Conservation (phyloP, 352 stramenopile species). For the Phytophthora pistaciae region DNA sequence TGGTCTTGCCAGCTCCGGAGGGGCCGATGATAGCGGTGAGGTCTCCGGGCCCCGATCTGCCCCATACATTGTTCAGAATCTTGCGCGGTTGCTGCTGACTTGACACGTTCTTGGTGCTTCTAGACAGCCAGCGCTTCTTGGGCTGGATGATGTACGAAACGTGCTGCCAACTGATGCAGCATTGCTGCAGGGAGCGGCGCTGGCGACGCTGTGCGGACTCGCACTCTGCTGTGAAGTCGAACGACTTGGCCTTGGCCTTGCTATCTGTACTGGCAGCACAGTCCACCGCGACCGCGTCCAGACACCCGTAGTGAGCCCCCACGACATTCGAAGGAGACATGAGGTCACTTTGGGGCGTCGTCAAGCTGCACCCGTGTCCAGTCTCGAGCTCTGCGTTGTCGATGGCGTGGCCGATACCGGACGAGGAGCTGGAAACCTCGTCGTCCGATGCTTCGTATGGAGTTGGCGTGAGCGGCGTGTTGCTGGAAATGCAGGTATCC, state of each 20-base stretch:
- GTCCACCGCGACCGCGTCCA: conserved; percentile 5
- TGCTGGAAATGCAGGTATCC: conserved; percentile 35
- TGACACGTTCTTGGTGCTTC: neutral
- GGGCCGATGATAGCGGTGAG: conserved; percentile 78
- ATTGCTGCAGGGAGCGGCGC: conserved; percentile 37
- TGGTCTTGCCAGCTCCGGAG: conserved; percentile 72
- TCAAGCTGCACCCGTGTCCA: conserved; percentile 21
- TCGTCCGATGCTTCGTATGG: conserved; percentile 16
- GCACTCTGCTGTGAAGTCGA: conserved; percentile 27
- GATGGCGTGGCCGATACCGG: conserved; percentile 21
- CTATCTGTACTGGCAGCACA: neutral
- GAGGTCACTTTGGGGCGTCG: conserved; percentile 15
- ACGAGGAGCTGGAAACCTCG: conserved; percentile 4
- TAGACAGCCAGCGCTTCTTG: conserved; percentile 30
- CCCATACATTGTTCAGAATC: conserved; percentile 70
- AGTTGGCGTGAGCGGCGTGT: conserved; percentile 22
- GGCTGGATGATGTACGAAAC: conserved; percentile 57
- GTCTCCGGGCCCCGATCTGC: conserved; percentile 61
- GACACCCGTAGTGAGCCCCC: conserved; percentile 25
- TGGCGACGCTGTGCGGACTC: conserved; percentile 27
- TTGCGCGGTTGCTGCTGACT: conserved; percentile 15
- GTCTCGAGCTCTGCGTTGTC: conserved; percentile 12
- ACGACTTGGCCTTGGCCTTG: conserved; percentile 28
- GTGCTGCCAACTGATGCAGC: conserved; percentile 67
- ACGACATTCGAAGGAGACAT: conserved; percentile 24